Evolutionary conservation across 2,329 filamentous ascomycete species (phyloP), one percentile per base, ranked within the genome.

Genomic region (Graphiopsis chlorocephala): DNA sequence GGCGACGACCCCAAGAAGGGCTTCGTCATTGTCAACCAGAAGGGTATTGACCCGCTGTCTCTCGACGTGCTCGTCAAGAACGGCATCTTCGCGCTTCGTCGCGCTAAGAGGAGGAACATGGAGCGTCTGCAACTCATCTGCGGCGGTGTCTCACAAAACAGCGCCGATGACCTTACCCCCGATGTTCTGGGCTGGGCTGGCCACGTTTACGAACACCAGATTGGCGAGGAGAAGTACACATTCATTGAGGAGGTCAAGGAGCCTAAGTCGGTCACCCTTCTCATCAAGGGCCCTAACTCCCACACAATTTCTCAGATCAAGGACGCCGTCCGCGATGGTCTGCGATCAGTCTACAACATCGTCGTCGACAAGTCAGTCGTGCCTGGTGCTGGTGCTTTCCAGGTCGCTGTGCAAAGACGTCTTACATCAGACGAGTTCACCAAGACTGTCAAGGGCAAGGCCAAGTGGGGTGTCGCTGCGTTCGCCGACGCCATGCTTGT

Each of bases 181-280:
- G 92, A 96, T 55, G 84, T 94, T 66, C 88, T 99, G 62, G 95
- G 95, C 68, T 99, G 94, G 93, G 95, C 95, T 61, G 95, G 95
- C 62, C 86, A 92, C 57, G 95, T 99, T 65, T 98, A 99, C 77
- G 95, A 99, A 83, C 94, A 99, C 80, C 92, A 94, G 72, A 85
- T 99, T 11, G 95, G 95, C 68, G 95, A 99, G 84, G 95, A 99
- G 84, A 99, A 99, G 83, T 99, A 92, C 82, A 99, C 95, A 6
- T 99, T 99, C 77, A 86, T 99, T 67, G 95, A 99, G 80, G 95
- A 99, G 72, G 95, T 99, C 74, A 98, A 97, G 85, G 93, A 98
- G 67, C 92, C 95, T 68, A 99, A 99, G 83, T 97, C 94, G 1
- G 95, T 99, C 55, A 99, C 95, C 17, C 84, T 99, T 33, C 85